A percentile compares a stretch with the other conserved stretches of the same genome.
These are phyloP conservation scores for Trichosporon asahii DNA, from an alignment of 1,284 basidiomycete species.

Conservation along the genomic window DNA sequence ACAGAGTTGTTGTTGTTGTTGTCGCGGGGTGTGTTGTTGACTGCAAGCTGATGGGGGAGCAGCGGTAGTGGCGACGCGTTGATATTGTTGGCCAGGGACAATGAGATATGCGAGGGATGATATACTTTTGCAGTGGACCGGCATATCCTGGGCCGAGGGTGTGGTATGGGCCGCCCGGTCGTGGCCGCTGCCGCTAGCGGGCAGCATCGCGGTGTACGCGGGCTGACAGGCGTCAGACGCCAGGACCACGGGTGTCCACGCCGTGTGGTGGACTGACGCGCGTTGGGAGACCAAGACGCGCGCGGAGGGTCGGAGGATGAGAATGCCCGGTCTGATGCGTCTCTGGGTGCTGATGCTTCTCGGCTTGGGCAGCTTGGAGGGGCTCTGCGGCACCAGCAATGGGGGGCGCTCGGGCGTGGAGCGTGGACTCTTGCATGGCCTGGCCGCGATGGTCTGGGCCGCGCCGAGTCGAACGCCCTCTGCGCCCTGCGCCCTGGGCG, in stretches of 20 bases:
- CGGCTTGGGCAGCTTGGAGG: not conserved
- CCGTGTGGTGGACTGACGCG: not conserved
- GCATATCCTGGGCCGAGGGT: not conserved
- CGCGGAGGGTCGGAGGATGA: not conserved
- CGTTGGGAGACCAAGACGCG: not conserved
- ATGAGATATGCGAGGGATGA: not conserved
- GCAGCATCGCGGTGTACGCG: not conserved
- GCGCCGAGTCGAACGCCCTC: not conserved
- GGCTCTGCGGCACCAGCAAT: not conserved
- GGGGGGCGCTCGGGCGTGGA: constrained; percentile 6
- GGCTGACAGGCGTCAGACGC: not conserved
- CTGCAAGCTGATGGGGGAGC: not conserved
- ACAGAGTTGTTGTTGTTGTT: not conserved
- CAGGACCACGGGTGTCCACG: not conserved
- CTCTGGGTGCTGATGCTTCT: not conserved
- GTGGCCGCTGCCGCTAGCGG: not conserved
- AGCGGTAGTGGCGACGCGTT: constrained; percentile 4
- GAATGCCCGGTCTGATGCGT: not conserved
- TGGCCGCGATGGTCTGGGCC: constrained; percentile 1
- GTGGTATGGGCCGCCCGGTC: not conserved
- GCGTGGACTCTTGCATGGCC: not conserved
- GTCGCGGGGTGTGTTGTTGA: not conserved
- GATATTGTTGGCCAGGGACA: not conserved
- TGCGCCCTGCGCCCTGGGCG: not conserved
- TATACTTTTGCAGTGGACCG: constrained; percentile 3